Evolutionary conservation across 306 rosid species (phyloP), one percentile per base, ranked within the genome.

Genomic region (Parietaria judaica): DNA sequence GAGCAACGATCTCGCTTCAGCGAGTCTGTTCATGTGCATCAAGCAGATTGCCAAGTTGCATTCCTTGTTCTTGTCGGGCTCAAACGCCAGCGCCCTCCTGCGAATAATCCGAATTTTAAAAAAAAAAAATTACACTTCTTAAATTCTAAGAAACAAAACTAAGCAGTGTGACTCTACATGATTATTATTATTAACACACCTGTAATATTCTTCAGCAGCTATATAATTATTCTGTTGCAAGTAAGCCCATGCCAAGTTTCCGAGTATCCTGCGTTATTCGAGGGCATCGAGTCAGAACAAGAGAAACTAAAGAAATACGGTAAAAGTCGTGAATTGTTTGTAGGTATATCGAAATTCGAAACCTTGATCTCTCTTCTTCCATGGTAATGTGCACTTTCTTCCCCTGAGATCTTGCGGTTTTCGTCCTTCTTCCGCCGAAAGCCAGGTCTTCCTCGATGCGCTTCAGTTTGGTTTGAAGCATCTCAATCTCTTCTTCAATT

Each of bases 161-260:
- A 41, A 5, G 9, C 45, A 41, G 6, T 41, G 45, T 41, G 9
- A 41, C 3, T 36, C 31, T 35, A 6, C 11, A 31, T 15, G 31
- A 64, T 14, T 37, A 13, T 69, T 47, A 46, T n/a, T 23, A 23
- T 23, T 23, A 57, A 64, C 76, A 38, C 35, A 77, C 98, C 87
- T 69, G 75, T 92, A 92, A 75, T 84, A 76, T 58, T 86, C 94
- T 78, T 88, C 98, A 3, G 96, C 86, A 14, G 65, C 46, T 62
- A 51, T 66, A 64, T 84, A 81, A 54, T 88, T 86, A 23, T 72
- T 78, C 67, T 78, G 86, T 72, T 86, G 96, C 88, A 88, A 57
- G 79, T 80, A 92, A 63, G 98, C 98, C 96, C 96, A 92, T 36
- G 96, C 98, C 77, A 88, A 76, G 81, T 92, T 92, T 37, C 98